These are phyloP conservation scores for Aotearoamyces nothofagi DNA, from an alignment of 2,329 filamentous ascomycete species.

Conservation along the genomic window DNA sequence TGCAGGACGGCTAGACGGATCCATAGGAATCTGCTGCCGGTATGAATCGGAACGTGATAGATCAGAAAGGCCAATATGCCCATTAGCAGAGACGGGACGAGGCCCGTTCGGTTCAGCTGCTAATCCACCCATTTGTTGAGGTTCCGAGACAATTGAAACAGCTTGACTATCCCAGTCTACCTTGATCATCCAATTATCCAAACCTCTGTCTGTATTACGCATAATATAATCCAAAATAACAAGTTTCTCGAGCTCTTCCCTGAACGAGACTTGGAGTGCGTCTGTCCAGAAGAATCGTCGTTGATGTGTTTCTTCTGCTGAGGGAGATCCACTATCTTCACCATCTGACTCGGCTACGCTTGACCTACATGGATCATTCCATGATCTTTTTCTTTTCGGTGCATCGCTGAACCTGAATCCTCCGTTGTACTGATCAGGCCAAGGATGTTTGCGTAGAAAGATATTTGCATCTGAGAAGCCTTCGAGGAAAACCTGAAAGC, in stretches of 20 bases:
- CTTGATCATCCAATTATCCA: constrained; percentile 99
- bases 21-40: constrained; percentile 70
- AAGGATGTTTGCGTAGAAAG: constrained; percentile 87
- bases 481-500: constrained; percentile 94
- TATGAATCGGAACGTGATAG: constrained; percentile 45
- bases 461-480: constrained; percentile 95
- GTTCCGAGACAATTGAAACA: constrained; percentile 77
- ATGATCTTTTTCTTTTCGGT: constrained; percentile 53
- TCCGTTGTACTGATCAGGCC: constrained; percentile 65
- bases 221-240: constrained; percentile 98
- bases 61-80: constrained; percentile 14
- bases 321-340: constrained; percentile 35
- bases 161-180: constrained; percentile 74
- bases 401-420: constrained; percentile 55
- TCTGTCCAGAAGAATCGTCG: constrained; percentile 71
- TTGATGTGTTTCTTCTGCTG: constrained; percentile 9
- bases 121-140: constrained; percentile 51
- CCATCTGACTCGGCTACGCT: constrained; percentile 35
- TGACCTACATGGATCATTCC: constrained; percentile 74
- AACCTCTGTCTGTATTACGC: constrained; percentile 90
- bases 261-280: constrained; percentile 72
- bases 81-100: constrained; percentile 24
- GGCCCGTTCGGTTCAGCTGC: constrained; percentile 36
- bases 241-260: constrained; percentile 90
- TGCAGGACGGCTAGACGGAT: constrained; percentile 39